phyloP scores from a whole-genome alignment of 148 eudicot species.

The Selenicereus undatus region DNA sequence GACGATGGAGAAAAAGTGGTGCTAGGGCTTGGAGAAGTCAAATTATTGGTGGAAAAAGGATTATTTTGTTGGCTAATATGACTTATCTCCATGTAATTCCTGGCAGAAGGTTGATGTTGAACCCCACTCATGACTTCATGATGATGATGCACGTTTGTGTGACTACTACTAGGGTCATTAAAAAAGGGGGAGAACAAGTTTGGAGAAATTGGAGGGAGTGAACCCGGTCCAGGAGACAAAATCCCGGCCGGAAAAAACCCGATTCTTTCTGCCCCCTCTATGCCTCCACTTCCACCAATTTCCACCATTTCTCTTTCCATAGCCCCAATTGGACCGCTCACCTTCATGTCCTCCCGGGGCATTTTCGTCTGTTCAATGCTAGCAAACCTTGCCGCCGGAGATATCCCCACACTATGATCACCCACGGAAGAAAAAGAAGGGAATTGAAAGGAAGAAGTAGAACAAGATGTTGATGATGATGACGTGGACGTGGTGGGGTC shows the following conservation, averaged over 20 bases:
- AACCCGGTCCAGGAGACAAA: slow-evolving; percentile 69
- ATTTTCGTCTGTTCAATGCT: slow-evolving; percentile 52
- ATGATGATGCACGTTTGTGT: slow-evolving; percentile 23
- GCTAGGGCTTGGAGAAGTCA: slow-evolving; percentile 60
- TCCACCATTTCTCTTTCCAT: slow-evolving; percentile 24
- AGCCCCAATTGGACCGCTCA: slow-evolving; percentile 7
- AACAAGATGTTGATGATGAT: neutral
- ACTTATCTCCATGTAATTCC: slow-evolving; percentile 23
- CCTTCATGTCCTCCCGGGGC: slow-evolving; percentile 34
- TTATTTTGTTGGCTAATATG: slow-evolving; percentile 33
- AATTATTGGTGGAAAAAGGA: slow-evolving; percentile 40
- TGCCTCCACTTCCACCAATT: slow-evolving; percentile 4
- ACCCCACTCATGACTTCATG: slow-evolving; percentile 16
- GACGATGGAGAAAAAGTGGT: slow-evolving; percentile 56
- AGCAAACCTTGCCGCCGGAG: slow-evolving; percentile 66
- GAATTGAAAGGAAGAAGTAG: neutral
- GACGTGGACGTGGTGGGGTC: slow-evolving; percentile 28
- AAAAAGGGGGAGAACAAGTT: slow-evolving; percentile 57
- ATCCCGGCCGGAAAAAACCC: slow-evolving; percentile 52
- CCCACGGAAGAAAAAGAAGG: neutral
- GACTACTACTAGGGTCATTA: slow-evolving; percentile 40
- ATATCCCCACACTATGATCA: slow-evolving; percentile 27
- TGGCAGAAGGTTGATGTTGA: slow-evolving; percentile 37
- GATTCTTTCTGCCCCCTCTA: slow-evolving; percentile 25
- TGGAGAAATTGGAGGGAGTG: slow-evolving; percentile 57